Evolutionary conservation across 2,329 filamentous ascomycete species (phyloP), one percentile per base, ranked within the genome.

Genomic region (Colletotrichum navitas): DNA sequence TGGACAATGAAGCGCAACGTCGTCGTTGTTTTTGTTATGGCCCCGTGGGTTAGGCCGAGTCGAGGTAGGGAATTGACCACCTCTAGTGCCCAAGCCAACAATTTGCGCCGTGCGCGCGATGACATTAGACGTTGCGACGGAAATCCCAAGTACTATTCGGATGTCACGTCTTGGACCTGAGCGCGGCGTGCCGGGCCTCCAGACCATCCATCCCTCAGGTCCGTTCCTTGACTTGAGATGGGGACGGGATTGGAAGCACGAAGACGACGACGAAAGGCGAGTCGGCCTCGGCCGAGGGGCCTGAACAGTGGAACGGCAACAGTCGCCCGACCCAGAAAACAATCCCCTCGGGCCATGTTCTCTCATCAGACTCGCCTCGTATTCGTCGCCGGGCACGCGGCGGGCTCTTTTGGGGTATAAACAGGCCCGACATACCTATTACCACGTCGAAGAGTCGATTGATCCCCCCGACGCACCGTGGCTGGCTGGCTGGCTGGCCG

Each of bases 71-170:
- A 68, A 68, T 63, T 72, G 65, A 55, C 65, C 65, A 12, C 59
- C 65, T 63, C 49, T 72, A 64, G 69, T 43, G 69, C 41, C 69
- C 54, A 66, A 72, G 65, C 69, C 69, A 60, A 26, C 47, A 69
- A 60, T 69, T 72, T 69, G 69, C 69, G 60, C 54, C 21, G 52
- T 54, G 65, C 69, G 63, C 59, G 59, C 60, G 60, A 55, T 32
- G 51, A 68, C 29, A 66, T 47, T 60, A 64, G 54, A 59, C 55
- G 59, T 69, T 60, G 52, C 29, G 45, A 55, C 65, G 49, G 52
- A 29, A 58, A 63, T 45, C 45, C 24, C 34, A 63, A 41, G 21
- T 18, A 29, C 34, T 16, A 49, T 55, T 61, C 45, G 65, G 69
- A 61, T 49, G 54, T 43, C 54, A 34, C 39, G 36, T 54, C 21